phyloP scores from a whole-genome alignment of 2,329 filamentous ascomycete species.

The Hypoxylon rubiginosum region DNA sequence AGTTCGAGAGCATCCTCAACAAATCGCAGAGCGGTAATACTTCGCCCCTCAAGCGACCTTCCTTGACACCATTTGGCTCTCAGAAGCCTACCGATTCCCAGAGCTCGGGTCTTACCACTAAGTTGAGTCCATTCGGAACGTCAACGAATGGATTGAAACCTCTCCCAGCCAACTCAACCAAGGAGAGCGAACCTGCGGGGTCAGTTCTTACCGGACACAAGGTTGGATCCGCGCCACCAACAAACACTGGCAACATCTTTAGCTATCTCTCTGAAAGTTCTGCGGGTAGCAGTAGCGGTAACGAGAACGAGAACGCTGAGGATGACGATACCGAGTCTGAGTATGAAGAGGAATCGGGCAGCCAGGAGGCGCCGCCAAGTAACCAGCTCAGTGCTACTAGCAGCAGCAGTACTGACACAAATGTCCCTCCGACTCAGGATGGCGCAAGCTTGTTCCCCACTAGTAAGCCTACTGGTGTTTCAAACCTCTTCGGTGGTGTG shows the following conservation, averaged over 20 bases:
- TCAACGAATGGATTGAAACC: constrained; percentile 57
- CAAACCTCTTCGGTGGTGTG: constrained; percentile 43
- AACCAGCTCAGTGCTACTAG: constrained; percentile 60
- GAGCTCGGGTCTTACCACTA: constrained; percentile 51
- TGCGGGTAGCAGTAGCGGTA: constrained; percentile 66
- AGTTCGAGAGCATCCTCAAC: constrained; percentile 71
- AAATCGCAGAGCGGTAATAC: constrained; percentile 56
- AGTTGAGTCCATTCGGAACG: constrained; percentile 52
- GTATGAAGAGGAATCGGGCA: constrained; percentile 59
- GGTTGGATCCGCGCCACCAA: constrained; percentile 43
- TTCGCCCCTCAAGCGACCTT: constrained; percentile 46
- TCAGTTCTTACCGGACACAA: constrained; percentile 48
- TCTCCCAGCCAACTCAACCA: constrained; percentile 54
- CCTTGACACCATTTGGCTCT: constrained; percentile 32
- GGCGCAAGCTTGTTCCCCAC: constrained; percentile 50
- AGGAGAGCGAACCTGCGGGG: constrained; percentile 28
- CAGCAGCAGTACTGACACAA: constrained; percentile 58
- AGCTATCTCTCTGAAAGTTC: constrained; percentile 71
- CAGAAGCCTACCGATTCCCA: constrained; percentile 41
- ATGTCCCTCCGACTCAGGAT: constrained; percentile 57
- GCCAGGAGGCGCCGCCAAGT: constrained; percentile 59
- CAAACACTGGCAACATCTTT: constrained; percentile 66
- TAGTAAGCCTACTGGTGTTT: constrained; percentile 46
- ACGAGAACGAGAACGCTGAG: constrained; percentile 59
- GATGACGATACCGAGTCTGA: constrained; percentile 63